Percentiles rank a stretch among this genome's conserved stretches.
Conservation (phyloP, 148 eudicot genomes). For the Heliosperma pusillum region DNA sequence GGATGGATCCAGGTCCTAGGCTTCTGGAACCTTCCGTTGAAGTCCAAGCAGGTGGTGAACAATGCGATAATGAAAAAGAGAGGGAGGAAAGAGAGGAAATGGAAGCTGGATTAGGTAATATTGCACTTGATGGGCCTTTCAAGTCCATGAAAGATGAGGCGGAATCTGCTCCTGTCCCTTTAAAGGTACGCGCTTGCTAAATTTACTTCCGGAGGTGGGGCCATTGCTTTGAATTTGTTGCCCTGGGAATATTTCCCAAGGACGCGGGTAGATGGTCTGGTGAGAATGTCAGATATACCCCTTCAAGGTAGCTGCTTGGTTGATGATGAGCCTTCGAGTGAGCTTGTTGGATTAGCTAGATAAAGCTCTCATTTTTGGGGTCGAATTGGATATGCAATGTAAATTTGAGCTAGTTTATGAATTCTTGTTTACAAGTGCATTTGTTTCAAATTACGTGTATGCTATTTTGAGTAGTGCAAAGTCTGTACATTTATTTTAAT, state of each 20-base stretch:
- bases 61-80: constrained; percentile 26
- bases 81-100: constrained; percentile 60
- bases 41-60: constrained; percentile 8
- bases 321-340: not conserved
- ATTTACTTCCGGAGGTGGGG: not conserved
- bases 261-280: not conserved
- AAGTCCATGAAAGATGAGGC: constrained; percentile 21
- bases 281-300: not conserved
- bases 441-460: not conserved
- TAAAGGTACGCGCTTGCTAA: constrained; percentile 12
- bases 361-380: constrained; percentile 13
- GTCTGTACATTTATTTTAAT: not conserved
- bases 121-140: constrained; percentile 44
- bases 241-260: not conserved
- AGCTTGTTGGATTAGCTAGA: not conserved
- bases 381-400: constrained; percentile 7
- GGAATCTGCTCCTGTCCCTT: constrained; percentile 5
- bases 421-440: constrained; percentile 3
- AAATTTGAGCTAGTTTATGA: constrained; percentile 10
- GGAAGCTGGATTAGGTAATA: constrained; percentile 62
- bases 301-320: not conserved
- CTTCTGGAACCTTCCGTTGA: constrained; percentile 34
- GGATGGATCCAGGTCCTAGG: constrained; percentile 56
- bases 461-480: not conserved
- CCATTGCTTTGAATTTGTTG: not conserved